These are phyloP conservation scores for Microdochium trichocladiopsis DNA, from an alignment of 2,329 filamentous ascomycete genomes.

Conservation along the genomic window DNA sequence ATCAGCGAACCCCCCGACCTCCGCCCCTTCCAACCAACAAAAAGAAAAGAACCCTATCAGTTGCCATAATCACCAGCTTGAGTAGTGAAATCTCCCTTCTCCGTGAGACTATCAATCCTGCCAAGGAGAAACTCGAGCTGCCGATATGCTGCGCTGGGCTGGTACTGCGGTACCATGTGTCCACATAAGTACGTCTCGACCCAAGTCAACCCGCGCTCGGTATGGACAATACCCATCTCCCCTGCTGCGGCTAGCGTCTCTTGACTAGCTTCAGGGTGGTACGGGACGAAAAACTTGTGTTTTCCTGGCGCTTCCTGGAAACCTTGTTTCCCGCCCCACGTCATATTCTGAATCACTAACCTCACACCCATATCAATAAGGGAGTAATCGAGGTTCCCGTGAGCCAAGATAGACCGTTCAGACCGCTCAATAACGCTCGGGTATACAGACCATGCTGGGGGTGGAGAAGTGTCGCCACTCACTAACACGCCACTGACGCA, in stretches of 20 bases:
- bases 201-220: slow-evolving; percentile 67
- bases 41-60: too few species aligned
- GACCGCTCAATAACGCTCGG: slow-evolving; percentile 65
- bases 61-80: background rate
- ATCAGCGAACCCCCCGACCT: too few species aligned
- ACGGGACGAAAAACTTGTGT: slow-evolving; percentile 57
- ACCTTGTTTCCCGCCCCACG: slow-evolving; percentile 61
- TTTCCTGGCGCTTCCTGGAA: slow-evolving; percentile 53
- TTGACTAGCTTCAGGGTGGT: slow-evolving; percentile 36
- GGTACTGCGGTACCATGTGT: slow-evolving; percentile 59
- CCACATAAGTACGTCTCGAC: slow-evolving; percentile 54
- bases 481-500: slow-evolving; percentile 24
- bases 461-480: slow-evolving; percentile 36
- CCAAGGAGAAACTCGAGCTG: slow-evolving; percentile 69
- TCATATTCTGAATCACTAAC: slow-evolving; percentile 70
- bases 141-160: slow-evolving; percentile 56
- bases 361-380: slow-evolving; percentile 60
- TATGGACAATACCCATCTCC: slow-evolving; percentile 60
- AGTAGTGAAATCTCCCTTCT: background rate
- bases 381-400: slow-evolving; percentile 61
- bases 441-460: slow-evolving; percentile 47
- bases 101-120: slow-evolving; percentile 36
- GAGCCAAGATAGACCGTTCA: slow-evolving; percentile 62
- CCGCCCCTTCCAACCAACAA: too few species aligned
- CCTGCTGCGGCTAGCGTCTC: slow-evolving; percentile 49